Base-by-base conservation (phyloP, 2,329 filamentous ascomycete species). In the Chalaropsis ovoidea region DNA sequence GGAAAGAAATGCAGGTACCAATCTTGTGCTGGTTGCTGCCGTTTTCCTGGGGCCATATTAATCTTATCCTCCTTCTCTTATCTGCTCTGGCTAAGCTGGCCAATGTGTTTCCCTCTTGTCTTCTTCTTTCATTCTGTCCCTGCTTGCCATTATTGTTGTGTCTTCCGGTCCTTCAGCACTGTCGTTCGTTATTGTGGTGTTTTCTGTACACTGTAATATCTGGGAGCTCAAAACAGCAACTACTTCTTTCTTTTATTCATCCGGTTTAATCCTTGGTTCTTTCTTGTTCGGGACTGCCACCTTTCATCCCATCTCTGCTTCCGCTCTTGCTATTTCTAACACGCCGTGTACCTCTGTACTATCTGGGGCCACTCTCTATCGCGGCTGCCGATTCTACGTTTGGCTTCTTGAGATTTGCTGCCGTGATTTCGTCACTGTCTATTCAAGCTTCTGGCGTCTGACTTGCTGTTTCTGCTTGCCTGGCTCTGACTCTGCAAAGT, bases 1-100 rank as follows among this genome's bases (percentile, higher is more conserved):
- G 56, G 56, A 8, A 15, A 61, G 10, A 62, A 31, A 62, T 47
- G 61, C 41, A 47, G 42, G 42, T 45, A 49, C 41, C 41, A 47
- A 49, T 62, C 24, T 35, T 45, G 19, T 49, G 19, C 3, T 15
- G 13, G 41, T 43, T 58, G 24, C n/a, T 35, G 24, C 13, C 54
- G 27, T 31, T 58, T 31, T 31, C 17, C 27, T 35, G 27, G 35
- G 11, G 45, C 45, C 64, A 49, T 65, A 49, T 43, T 61, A 52
- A 52, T 22, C 19, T 15, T 15, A 15, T 15, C 13, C 24, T 17
- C 19, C 22, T 24, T 11, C 15, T 52, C 47, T 52, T 52, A 27
- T 13, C 24, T 52, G 15, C 19, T 15, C 47, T 22, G 15, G 35
- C 35, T 7, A 7, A 10, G 35, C n/a, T 2, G 47, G 8, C 15